Conservation (phyloP, 2,329 filamentous ascomycete species). For the Pyricularia pennisetigena region DNA sequence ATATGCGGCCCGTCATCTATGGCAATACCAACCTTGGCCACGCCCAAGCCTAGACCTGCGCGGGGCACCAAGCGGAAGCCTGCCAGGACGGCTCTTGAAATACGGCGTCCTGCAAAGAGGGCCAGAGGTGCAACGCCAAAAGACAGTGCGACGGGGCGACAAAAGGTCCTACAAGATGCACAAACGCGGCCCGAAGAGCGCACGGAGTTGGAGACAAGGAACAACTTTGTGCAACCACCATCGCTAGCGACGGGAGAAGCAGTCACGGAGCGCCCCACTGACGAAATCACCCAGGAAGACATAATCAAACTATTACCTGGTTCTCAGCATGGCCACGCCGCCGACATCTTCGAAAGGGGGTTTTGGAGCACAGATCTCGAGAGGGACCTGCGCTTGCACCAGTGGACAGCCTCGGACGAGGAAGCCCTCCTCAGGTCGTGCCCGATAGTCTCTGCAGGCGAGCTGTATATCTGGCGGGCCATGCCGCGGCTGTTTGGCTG, state of each 20-base stretch:
- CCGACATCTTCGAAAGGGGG: conserved; percentile 6
- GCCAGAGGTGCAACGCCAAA: not conserved
- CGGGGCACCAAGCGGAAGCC: not conserved
- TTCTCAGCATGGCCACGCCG: conserved; percentile 8
- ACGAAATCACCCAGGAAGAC: not conserved
- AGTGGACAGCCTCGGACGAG: not conserved
- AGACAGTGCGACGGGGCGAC: not conserved
- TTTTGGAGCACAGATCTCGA: conserved; percentile 9
- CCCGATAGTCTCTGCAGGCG: conserved; percentile 1
- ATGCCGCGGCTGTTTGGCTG: conserved; percentile 9
- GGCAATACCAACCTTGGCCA: not conserved
- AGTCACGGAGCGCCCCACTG: not conserved
- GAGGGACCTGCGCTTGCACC: not conserved
- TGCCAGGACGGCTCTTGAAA: not conserved
- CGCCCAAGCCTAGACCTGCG: not conserved
- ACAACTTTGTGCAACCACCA: not conserved
- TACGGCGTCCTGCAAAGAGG: not conserved
- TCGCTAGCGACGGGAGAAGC: not conserved
- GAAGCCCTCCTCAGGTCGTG: not conserved
- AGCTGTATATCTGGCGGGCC: conserved; percentile 10
- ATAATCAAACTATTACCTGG: conserved; percentile 6
- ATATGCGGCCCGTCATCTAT: not conserved
- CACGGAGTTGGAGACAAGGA: not conserved
- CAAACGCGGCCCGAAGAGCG: not conserved
- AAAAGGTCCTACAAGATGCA: not conserved